A percentile compares a stretch with the other conserved stretches of the same genome.
phyloP scores from a whole-genome alignment of 2,329 filamentous ascomycete genomes.

The Fusarium graminum region DNA sequence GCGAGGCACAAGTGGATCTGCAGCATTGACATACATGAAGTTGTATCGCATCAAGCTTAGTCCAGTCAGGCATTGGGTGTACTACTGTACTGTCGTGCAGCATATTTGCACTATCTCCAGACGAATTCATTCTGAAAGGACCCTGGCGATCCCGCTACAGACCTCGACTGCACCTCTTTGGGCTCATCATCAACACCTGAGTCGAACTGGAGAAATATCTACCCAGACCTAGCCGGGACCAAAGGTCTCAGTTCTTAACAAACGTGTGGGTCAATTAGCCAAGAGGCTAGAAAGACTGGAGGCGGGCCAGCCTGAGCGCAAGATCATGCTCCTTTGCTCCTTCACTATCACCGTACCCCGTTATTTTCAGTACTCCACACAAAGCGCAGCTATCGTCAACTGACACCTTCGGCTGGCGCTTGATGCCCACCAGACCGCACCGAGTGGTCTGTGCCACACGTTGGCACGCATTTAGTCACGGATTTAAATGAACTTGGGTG shows the following conservation, averaged over 20 bases:
- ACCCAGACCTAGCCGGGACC: background rate
- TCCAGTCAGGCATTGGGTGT: slow-evolving; percentile 10
- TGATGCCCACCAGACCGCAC: slow-evolving; percentile 23
- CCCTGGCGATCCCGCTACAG: slow-evolving; percentile 46
- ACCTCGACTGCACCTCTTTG: slow-evolving; percentile 32
- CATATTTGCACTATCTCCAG: slow-evolving; percentile 8
- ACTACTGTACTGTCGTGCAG: slow-evolving; percentile 28
- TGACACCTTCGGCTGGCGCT: slow-evolving; percentile 41
- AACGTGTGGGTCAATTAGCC: slow-evolving; percentile 7
- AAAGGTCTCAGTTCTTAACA: slow-evolving; percentile 23
- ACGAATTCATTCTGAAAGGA: slow-evolving; percentile 39
- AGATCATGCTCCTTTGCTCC: slow-evolving; percentile 34
- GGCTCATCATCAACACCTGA: slow-evolving; percentile 21
- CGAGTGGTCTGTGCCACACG: slow-evolving; percentile 37
- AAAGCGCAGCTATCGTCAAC: slow-evolving; percentile 41
- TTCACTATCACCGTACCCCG: slow-evolving; percentile 11
- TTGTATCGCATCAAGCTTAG: slow-evolving; percentile 38
- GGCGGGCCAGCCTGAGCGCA: slow-evolving; percentile 35
- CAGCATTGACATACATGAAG: slow-evolving; percentile 48
- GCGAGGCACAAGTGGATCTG: slow-evolving; percentile 35
- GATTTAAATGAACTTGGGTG: slow-evolving; percentile 25
- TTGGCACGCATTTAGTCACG: slow-evolving; percentile 31
- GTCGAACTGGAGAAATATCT: slow-evolving; percentile 1
- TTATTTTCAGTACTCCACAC: slow-evolving; percentile 20
- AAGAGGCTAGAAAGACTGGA: slow-evolving; percentile 27